Conservation (phyloP, 2,329 filamentous ascomycete species). For the Microcyclosporella mali region DNA sequence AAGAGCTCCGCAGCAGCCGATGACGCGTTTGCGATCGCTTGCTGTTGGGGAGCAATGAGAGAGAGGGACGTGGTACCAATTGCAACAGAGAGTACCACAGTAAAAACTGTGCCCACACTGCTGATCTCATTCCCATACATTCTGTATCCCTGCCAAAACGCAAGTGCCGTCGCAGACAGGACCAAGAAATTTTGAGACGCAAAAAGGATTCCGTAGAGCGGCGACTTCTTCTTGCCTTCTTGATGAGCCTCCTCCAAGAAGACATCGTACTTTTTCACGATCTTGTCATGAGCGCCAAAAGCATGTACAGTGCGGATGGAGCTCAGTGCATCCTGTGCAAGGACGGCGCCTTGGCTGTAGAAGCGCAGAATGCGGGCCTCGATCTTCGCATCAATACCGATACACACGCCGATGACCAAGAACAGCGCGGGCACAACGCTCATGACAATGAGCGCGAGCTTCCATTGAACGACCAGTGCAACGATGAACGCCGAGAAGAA, state of each 20-base stretch:
- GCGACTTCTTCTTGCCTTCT: slow-evolving; percentile 42
- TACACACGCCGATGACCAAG: slow-evolving; percentile 27
- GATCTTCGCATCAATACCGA: slow-evolving; percentile 33
- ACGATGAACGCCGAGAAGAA: slow-evolving; percentile 39
- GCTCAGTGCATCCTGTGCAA: slow-evolving; percentile 48
- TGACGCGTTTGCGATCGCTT: slow-evolving; percentile 39
- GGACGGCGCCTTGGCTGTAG: slow-evolving; percentile 40
- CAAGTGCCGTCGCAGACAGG: slow-evolving; percentile 35
- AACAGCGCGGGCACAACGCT: slow-evolving; percentile 44
- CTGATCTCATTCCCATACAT: slow-evolving; percentile 32
- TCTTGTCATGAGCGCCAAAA: slow-evolving; percentile 42
- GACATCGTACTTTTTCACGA: slow-evolving; percentile 40
- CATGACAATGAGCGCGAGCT: slow-evolving; percentile 42
- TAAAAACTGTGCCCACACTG: slow-evolving; percentile 33
- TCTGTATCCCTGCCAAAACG: slow-evolving; percentile 42
- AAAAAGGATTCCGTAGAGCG: slow-evolving; percentile 32
- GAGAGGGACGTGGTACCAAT: slow-evolving; percentile 36
- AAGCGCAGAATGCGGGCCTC: slow-evolving; percentile 33
- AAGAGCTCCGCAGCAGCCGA: slow-evolving; percentile 40
- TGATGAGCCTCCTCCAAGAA: slow-evolving; percentile 38
- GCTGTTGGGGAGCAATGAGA: slow-evolving; percentile 37
- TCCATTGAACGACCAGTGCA: slow-evolving; percentile 39
- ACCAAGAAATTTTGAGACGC: slow-evolving; percentile 37
- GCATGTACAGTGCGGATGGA: slow-evolving; percentile 47
- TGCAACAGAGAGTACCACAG: slow-evolving; percentile 26